Evolutionary conservation across 1,139 yeast genomes (phyloP).

Genomic region (Nakaseomyces kungkrabaensis): DNA sequence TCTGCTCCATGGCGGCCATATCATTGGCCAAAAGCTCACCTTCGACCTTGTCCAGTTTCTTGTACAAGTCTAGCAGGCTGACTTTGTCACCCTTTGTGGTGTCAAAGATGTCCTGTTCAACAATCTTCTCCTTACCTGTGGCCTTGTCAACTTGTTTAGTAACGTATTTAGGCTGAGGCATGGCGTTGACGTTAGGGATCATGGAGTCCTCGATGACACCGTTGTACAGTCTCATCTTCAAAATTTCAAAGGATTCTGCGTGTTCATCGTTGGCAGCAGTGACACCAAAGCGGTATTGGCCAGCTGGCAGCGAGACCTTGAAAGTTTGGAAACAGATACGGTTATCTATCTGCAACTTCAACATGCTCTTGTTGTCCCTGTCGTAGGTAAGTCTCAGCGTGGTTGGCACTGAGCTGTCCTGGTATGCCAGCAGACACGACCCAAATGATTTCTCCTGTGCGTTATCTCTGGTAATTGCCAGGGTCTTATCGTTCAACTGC

Average conservation of each 20-base stretch:
- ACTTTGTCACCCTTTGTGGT: constrained; percentile 7
- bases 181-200: constrained; percentile 44
- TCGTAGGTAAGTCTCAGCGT: constrained; percentile 53
- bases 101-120: constrained; percentile 10
- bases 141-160: constrained; percentile 20
- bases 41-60: constrained; percentile 16
- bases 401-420: constrained; percentile 57
- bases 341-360: constrained; percentile 60
- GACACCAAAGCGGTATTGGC: constrained; percentile 38
- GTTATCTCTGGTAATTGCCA: constrained; percentile 17
- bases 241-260: constrained; percentile 47
- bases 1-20: constrained; percentile 9
- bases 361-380: constrained; percentile 30
- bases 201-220: constrained; percentile 40
- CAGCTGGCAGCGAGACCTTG: constrained; percentile 30
- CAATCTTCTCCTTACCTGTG: constrained; percentile 13
- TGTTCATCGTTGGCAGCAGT: constrained; percentile 37
- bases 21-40: constrained; percentile 19
- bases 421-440: constrained; percentile 44
- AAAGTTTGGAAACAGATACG: constrained; percentile 58
- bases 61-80: constrained; percentile 10
- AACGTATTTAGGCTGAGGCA: constrained; percentile 33
- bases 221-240: constrained; percentile 43
- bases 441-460: constrained; percentile 36
- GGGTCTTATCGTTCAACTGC: constrained; percentile 42